Evolutionary conservation across 805 yeast species (phyloP), one percentile per base, ranked within the genome.

Genomic region (Lipomyces starkeyi): DNA sequence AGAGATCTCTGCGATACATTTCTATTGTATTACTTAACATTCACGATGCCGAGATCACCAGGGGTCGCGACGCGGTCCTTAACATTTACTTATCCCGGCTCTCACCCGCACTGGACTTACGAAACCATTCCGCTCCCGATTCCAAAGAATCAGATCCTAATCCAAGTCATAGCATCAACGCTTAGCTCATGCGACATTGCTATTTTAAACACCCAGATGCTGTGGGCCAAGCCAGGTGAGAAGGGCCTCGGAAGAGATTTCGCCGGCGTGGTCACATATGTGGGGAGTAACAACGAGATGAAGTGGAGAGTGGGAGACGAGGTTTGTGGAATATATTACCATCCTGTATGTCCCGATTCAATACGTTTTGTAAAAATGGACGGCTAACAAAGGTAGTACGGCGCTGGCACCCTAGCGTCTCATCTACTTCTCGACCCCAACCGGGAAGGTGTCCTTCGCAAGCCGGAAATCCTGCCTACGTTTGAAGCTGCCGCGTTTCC

Each of bases 181-280:
- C 78, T 91, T 52, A 88, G 88, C 73, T 90, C 94, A 2, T 81
- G 85, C 61, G 96, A 90, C 74, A 74, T 88, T 71, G 83, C 87
- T 66, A 85, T 89, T 62, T 81, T 85, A 74, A 85, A 86, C 74
- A 83, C 86, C 53, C 87, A 86, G 73, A 29, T 66, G n/a, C 35
- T 73, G 57, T 71, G 74, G 71, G 66, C 67, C 20, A 83, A 82
- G 64, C 76, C 85, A 52, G 84, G 86, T 54, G 85, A 83, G 66
- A 83, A 86, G 71, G 93, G 93, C 7, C 76, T 88, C 35, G 95
- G 95, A 0, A 84, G 89, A 73, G 93, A 89, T 71, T 90, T 85
- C 76, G 80, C 87, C 29, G 96, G 96, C 27, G 78, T 79, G 3
- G 79, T 90, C 35, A 80, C 81, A 3, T 83, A 83, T 35, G 86